Percentiles rank a stretch among this genome's conserved stretches.
phyloP scores from a whole-genome alignment of 768 basidiomycete species.

The Lentinus tigrinus region DNA sequence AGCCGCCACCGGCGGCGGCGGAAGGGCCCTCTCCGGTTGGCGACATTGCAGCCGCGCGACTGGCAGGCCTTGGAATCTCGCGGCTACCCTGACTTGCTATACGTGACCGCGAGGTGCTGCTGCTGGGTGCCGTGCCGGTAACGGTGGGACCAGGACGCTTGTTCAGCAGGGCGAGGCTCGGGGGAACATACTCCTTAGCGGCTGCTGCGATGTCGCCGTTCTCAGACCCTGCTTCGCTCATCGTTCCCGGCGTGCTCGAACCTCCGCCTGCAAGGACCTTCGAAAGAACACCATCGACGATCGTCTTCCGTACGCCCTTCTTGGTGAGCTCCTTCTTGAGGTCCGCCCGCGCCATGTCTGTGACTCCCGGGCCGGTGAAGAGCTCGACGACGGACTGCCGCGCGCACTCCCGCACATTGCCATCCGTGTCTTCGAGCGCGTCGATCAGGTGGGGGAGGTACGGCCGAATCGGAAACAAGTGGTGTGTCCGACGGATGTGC shows the following conservation, averaged over 20 bases:
- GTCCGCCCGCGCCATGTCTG: slow-evolving; percentile 86
- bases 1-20: slow-evolving; percentile 30
- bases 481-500: slow-evolving; percentile 67
- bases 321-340: slow-evolving; percentile 89
- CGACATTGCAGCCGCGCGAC: slow-evolving; percentile 53
- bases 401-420: slow-evolving; percentile 85
- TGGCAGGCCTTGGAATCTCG: slow-evolving; percentile 54
- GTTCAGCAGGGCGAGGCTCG: slow-evolving; percentile 62
- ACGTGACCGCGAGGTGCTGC: slow-evolving; percentile 36
- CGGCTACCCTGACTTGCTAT: slow-evolving; percentile 50
- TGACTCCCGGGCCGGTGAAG: slow-evolving; percentile 80
- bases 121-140: slow-evolving; percentile 1
- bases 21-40: slow-evolving; percentile 36
- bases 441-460: slow-evolving; percentile 82
- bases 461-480: slow-evolving; percentile 75
- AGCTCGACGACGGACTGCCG: slow-evolving; percentile 78
- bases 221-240: slow-evolving; percentile 60
- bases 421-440: slow-evolving; percentile 86
- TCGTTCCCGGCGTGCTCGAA: slow-evolving; percentile 41
- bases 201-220: slow-evolving; percentile 45
- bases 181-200: slow-evolving; percentile 69
- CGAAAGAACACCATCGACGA: slow-evolving; percentile 75
- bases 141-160: slow-evolving; percentile 38
- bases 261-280: slow-evolving; percentile 55
- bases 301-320: slow-evolving; percentile 84